These are phyloP conservation scores for Cordyceps fumosorosea DNA, from an alignment of 2,329 filamentous ascomycete species.

Conservation along the genomic window DNA sequence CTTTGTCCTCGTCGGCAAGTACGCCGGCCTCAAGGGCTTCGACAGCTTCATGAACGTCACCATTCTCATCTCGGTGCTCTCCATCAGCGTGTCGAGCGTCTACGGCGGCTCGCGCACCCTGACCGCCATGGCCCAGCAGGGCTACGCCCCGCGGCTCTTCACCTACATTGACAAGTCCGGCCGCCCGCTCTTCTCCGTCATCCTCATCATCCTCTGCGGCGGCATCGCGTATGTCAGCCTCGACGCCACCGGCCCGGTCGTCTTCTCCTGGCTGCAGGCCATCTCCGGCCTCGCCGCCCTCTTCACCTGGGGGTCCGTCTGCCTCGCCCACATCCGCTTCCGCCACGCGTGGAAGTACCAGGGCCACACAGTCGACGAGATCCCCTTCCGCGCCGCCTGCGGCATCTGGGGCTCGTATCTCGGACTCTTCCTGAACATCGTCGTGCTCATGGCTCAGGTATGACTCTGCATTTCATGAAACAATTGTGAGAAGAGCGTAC, in stretches of 20 bases:
- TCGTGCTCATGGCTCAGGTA: conserved; percentile 41
- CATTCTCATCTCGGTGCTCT: conserved; percentile 47
- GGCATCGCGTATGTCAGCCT: conserved; percentile 42
- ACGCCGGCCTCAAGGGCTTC: conserved; percentile 41
- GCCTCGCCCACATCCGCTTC: conserved; percentile 41
- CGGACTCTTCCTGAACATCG: conserved; percentile 48
- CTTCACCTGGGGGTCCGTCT: conserved; percentile 62
- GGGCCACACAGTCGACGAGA: conserved; percentile 55
- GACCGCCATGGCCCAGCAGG: conserved; percentile 48
- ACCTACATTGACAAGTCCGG: conserved; percentile 48
- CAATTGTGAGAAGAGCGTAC: background rate
- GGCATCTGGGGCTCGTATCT: conserved; percentile 58
- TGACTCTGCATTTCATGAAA: background rate
- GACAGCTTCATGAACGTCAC: conserved; percentile 48
- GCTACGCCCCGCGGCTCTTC: conserved; percentile 48
- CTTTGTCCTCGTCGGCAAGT: conserved; percentile 43
- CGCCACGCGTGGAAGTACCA: conserved; percentile 52
- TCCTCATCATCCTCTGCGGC: conserved; percentile 39
- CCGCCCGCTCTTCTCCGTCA: conserved; percentile 42
- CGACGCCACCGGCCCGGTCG: conserved; percentile 37
- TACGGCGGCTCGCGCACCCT: conserved; percentile 51
- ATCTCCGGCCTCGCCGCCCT: conserved; percentile 56
- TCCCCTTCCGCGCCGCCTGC: conserved; percentile 54
- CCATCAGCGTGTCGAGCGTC: conserved; percentile 47
- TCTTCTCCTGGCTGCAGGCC: conserved; percentile 60